Conservation (phyloP, 1,284 basidiomycete genomes). For the Caloboletus inedulis region DNA sequence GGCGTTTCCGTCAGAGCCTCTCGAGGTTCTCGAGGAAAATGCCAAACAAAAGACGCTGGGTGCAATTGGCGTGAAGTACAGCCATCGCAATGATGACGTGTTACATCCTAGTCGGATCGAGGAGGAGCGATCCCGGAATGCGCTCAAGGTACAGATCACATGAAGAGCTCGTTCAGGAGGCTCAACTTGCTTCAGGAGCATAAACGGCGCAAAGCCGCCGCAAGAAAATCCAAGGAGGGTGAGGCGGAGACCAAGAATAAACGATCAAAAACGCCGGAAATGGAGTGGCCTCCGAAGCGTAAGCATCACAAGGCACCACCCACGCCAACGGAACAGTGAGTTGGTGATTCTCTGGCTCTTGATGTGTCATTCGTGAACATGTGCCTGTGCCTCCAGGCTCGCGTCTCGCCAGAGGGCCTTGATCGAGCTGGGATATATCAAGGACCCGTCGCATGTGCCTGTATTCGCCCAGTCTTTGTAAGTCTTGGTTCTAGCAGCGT, state of each 20-base stretch:
- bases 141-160: slow-evolving; percentile 45
- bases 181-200: slow-evolving; percentile 25
- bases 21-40: slow-evolving; percentile 35
- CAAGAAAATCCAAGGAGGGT: slow-evolving; percentile 27
- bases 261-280: slow-evolving; percentile 33
- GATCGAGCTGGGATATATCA: slow-evolving; percentile 57
- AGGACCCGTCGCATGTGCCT: slow-evolving; percentile 46
- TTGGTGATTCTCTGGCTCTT: slow-evolving; percentile 1
- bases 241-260: slow-evolving; percentile 13
- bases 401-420: slow-evolving; percentile 53
- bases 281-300: slow-evolving; percentile 63
- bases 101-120: slow-evolving; percentile 67
- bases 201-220: slow-evolving; percentile 29
- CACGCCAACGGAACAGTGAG: slow-evolving; percentile 52
- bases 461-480: slow-evolving; percentile 63
- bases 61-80: slow-evolving; percentile 61
- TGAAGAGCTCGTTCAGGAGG: neutral
- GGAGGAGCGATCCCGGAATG: slow-evolving; percentile 53
- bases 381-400: slow-evolving; percentile 37
- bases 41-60: slow-evolving; percentile 56
- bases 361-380: slow-evolving; percentile 3
- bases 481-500: slow-evolving; percentile 26
- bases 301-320: slow-evolving; percentile 51
- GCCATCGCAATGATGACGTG: slow-evolving; percentile 69
- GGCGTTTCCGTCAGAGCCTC: slow-evolving; percentile 30